Percentiles rank a stretch among this genome's conserved stretches.
These are phyloP conservation scores for Pyrrhoderma noxium DNA, from an alignment of 1,284 basidiomycete genomes.

Conservation along the genomic window DNA sequence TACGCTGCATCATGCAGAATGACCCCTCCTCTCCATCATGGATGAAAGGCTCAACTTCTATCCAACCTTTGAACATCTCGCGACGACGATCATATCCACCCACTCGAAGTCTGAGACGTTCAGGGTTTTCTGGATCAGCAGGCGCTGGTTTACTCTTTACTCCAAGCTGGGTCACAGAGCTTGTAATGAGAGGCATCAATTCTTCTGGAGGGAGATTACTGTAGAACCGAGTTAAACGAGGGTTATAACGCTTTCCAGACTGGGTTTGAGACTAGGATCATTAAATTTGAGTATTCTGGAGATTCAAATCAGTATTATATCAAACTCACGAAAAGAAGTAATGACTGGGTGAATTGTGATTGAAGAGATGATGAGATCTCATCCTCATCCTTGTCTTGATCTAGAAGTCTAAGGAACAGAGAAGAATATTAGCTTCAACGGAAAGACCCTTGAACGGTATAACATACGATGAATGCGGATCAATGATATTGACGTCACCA, in stretches of 20 bases:
- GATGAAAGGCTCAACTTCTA: conserved; percentile 53
- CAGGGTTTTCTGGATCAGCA: conserved; percentile 20
- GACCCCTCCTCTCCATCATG: conserved; percentile 41
- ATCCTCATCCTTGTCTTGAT: conserved; percentile 46
- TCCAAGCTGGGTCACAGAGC: conserved; percentile 38
- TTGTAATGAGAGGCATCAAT: conserved; percentile 44
- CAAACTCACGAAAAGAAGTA: conserved; percentile 46
- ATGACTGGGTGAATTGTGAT: conserved; percentile 55
- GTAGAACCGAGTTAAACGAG: conserved; percentile 73
- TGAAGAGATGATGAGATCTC: conserved; percentile 41
- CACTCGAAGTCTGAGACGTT: conserved; percentile 41
- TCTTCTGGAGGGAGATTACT: conserved; percentile 45
- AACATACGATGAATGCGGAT: conserved; percentile 25
- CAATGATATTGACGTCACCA: conserved; percentile 68
- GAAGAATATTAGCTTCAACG: conserved; percentile 11
- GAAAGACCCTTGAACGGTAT: no score
- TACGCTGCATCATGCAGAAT: conserved; percentile 60
- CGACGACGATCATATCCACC: conserved; percentile 58
- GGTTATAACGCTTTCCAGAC: conserved; percentile 55
- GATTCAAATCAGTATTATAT: conserved; percentile 8
- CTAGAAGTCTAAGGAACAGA: conserved; percentile 16
- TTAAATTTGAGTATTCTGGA: not conserved
- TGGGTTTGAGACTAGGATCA: conserved; percentile 64
- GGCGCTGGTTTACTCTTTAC: conserved; percentile 45
- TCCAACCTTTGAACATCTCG: conserved; percentile 61